Base-by-base conservation (phyloP, 2,329 filamentous ascomycete genomes). In the Neophaeococcomyces mojaviensis region DNA sequence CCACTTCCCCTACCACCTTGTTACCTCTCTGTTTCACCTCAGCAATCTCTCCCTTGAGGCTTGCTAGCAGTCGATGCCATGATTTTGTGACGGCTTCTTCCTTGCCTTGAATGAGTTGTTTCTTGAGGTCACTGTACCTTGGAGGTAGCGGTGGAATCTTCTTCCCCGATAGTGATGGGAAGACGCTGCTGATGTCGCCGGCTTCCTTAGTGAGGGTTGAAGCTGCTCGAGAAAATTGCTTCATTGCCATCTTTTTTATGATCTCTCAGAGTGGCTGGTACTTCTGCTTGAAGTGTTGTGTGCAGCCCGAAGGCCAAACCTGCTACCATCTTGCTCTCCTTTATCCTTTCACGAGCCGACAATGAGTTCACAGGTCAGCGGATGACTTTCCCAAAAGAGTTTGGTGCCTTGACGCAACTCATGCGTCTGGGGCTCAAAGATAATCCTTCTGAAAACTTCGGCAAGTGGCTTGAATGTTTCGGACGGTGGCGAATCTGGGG, bases 111-210 rank as follows among this genome's bases (percentile, higher is more conserved):
- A 70, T 68, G 2, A 70, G 45, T 1, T 48, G 47, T 22, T 52
- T 48, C 46, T 72, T 72, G 22, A 72, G 51, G 10, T 67, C 61
- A 30, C 58, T 57, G 39, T 70, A 72, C 4, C 69, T 62, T 26
- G 61, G 45, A 2, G 68, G 66, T 13, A 72, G 57, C 12, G 68
- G 64, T 40, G 67, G 59, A 1, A 65, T 60, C 39, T 66, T 59
- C 45, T 67, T 67, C 46, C 67, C 68, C 1, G 67, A 67, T 44
- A 72, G 58, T 49, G 67, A 69, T 1, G 68, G 68, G 47, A 72
- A 72, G n/a, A 71, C 68, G 9, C 67, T 69, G 3, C 68, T 70
- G 44, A 72, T 72, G 52, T 72, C 69, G 24, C 68, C 68, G 2
- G 62, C 64, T 10, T 66, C 64, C 53, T 71, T 71, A 30, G 67